A percentile compares a stretch with the other conserved stretches of the same genome.
phyloP scores from a whole-genome alignment of 345 rosid species.

The Lagerstroemia speciosa region DNA sequence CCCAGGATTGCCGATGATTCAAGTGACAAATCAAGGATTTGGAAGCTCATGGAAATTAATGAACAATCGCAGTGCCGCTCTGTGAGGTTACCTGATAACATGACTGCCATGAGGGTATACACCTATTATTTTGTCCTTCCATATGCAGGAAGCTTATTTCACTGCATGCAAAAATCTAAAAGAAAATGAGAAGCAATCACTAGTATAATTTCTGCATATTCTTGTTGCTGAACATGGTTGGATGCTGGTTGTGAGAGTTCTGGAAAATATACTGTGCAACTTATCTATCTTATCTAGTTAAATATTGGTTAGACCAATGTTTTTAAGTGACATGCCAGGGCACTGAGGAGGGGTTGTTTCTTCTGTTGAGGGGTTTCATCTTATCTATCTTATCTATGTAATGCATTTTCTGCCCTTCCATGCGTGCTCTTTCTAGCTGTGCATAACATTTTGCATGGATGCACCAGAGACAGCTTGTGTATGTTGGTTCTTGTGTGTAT shows the following conservation, averaged over 20 bases:
- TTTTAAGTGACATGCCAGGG: neutral
- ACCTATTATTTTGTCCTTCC: neutral
- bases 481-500: neutral
- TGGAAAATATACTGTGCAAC: neutral
- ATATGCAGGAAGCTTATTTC: neutral
- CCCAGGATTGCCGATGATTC: conserved; percentile 60
- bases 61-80: conserved; percentile 68
- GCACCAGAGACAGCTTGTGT: neutral
- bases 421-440: neutral
- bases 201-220: neutral
- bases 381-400: neutral
- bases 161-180: neutral
- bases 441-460: neutral
- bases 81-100: conserved; percentile 54
- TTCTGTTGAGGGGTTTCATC: neutral
- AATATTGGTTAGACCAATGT: neutral
- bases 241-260: neutral
- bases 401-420: neutral
- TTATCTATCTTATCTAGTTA: too few species aligned
- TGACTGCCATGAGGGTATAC: conserved; percentile 49
- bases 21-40: conserved; percentile 46
- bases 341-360: neutral
- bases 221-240: neutral
- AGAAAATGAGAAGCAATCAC: neutral
- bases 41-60: conserved; percentile 69